Evolutionary conservation across 768 basidiomycete genomes (phyloP), one percentile per base, ranked within the genome.

Genomic region (Baorangia bicolor): DNA sequence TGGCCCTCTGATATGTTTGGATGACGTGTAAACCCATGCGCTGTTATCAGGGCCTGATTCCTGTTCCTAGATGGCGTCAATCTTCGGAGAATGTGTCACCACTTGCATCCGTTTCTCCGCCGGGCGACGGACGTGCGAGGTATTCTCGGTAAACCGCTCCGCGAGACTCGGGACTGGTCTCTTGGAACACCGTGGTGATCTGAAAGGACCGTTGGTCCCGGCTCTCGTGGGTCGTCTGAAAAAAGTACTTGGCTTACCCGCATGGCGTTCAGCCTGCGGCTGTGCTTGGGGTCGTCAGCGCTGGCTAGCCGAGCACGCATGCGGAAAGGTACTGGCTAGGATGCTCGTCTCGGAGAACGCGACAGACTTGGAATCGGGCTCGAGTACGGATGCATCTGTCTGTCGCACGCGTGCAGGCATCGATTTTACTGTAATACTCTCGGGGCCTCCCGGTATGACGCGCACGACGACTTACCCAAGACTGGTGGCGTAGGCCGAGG

Each of bases 1-100:
- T 4, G 30, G 20, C 35, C 20, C 37, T 12, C 27, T 49, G 8
- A 16, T 1, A 33, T 16, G 27, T 8, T 14, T 52, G 34, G 49
- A 38, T 12, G 53, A 25, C 18, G 39, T 43, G 20, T 48, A 52
- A 21, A 48, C 67, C 77, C 77, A 80, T 12, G 78, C 75, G 48
- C 67, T 68, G 53, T 79, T 70, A 48, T 79, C 74, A 5, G 63
- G 62, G n/a, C 70, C 71, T 10, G 77, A 65, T 65, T 71, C 71
- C 38, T 70, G 43, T 33, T 52, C 52, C 53, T 50, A 42, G 11
- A 40, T 1, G 12, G 16, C 13, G 20, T 53, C 23, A 57, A 11
- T 27, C 20, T 37, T 12, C 1, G 30, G 4, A 16, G 11, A 35
- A 20, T 5, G 31, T 33, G 18, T 11, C 20, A 30, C 4, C 12